A percentile compares a stretch with the other conserved stretches of the same genome.
These are phyloP conservation scores for Thymus mandschuricus DNA, from an alignment of 257 asterid species.

Conservation along the genomic window DNA sequence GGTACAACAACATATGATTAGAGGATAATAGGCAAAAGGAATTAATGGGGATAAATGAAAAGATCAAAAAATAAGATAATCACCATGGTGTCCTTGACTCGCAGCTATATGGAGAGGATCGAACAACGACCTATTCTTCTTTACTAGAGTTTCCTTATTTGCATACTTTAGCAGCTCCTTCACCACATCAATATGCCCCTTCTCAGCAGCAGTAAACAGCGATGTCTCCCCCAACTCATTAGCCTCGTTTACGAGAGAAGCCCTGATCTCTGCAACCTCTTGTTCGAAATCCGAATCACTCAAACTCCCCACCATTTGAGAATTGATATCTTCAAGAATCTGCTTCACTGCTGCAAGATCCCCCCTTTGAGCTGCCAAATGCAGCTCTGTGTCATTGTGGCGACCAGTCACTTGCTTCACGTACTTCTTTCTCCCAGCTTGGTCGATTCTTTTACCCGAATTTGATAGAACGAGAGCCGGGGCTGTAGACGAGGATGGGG, in stretches of 20 bases:
- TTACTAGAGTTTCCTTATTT: constrained; percentile 47
- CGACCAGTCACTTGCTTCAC: constrained; percentile 70
- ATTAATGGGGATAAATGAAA: neutral
- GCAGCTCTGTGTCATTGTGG: constrained; percentile 66
- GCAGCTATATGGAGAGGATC: constrained; percentile 75
- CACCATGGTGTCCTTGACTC: constrained; percentile 66
- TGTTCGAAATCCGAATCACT: constrained; percentile 49
- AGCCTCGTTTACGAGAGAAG: constrained; percentile 53
- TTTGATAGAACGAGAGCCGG: constrained; percentile 55
- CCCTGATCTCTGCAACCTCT: constrained; percentile 64
- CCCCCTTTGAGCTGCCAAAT: constrained; percentile 66
- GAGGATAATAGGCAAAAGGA: neutral
- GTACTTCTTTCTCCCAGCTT: constrained; percentile 52
- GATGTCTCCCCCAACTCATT: constrained; percentile 72
- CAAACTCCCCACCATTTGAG: constrained; percentile 53
- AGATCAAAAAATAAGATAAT: constrained; percentile 26
- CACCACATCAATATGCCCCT: constrained; percentile 60
- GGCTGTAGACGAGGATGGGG: constrained; percentile 58
- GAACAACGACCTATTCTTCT: constrained; percentile 55
- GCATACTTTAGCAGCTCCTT: constrained; percentile 56
- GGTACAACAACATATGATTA: neutral
- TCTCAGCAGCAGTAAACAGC: constrained; percentile 56
- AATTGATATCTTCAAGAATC: constrained; percentile 54
- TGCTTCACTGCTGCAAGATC: constrained; percentile 64
- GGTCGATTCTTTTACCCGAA: constrained; percentile 61